Base-by-base conservation (phyloP, 2,329 filamentous ascomycete species). In the Xenoacremonium recifei region DNA sequence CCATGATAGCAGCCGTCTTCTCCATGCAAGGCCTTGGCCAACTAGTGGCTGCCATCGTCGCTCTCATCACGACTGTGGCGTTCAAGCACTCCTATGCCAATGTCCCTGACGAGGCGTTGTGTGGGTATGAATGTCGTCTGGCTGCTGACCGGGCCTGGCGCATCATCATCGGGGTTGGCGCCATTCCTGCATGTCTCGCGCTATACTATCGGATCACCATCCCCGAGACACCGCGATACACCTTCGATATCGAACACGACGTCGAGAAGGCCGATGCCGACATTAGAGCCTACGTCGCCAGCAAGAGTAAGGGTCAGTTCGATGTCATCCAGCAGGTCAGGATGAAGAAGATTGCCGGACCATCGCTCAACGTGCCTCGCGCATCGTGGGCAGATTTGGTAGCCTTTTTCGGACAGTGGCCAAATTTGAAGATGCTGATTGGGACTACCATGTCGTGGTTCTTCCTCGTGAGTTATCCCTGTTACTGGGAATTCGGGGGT, bases 141-240 rank as follows among this genome's bases (percentile, higher is more conserved):
- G 86, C 87, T 1, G 85, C 87, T 1, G 88, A 93, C 67, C 82
- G 86, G 58, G 85, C 86, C 66, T 93, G 89, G 88, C 81, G 88
- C 52, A 79, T 89, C 36, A 81, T 93, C 44, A 84, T 93, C 42
- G 87, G 87, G 12, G 82, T 91, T 47, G 88, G 88, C 27, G 87
- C 85, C 11, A 69, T 93, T 9, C 88, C 88, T 1, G 88, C 85
- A 3, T 86, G 81, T 55, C 76, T 90, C 44, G 88, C 87, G 11
- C 73, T 93, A n/a, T 92, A 91, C 66, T 93, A 88, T 68, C 85
- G 88, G 48, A 77, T 93, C 39, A 92, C 87, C 17, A 91, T 93
- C 44, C 88, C 88, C 7, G 89, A 93, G 68, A 91, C 88, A 4
- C 87, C 87, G 27, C 80, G 87, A 27, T 92, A 91, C 63, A 91